Base-by-base conservation (phyloP, 352 stramenopile species). In the Phytophthora tubulina region DNA sequence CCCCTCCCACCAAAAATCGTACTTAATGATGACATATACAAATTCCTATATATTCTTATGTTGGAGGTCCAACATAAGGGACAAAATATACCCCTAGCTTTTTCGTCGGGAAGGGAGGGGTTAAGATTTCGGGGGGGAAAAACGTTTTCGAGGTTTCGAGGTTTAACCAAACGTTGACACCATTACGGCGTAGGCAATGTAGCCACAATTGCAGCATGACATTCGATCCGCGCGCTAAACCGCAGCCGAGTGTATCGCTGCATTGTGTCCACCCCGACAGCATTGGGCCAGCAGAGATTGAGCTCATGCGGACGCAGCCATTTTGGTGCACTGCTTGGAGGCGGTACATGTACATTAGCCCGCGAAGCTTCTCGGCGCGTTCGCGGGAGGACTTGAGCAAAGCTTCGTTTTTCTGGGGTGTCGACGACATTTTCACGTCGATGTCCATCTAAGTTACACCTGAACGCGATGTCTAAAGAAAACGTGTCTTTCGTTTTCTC, bases 1-100 rank as follows among this genome's bases (percentile, higher is more conserved):
- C 21, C 21, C 1, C 21, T 27, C 21, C 21, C 21, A 27, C 21
- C 56, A 46, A 61, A 56, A 55, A 38, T 42, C 41, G 33, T 4
- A n/a, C 35, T n/a, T 58, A 46, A 30, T 7, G 1, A 0, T 8
- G 3, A 4, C 4, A 4, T 3, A 70, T 70, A 70, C 63, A 55
- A 70, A 59, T 39, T 48, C n/a, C 27, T 54, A 63, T 58, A 63
- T 54, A 52, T 46, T 56, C 2, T 59, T 58, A 70, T 63, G 53
- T 70, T 52, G 33, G 9, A 58, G 14, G 2, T 69, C 17, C 41
- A 69, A 69, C 61, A 69, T 62, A 69, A 56, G 51, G 45, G 15
- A 50, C 32, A 70, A 63, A 58, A 63, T 54, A 38, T 63, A 70
- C 63, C 35, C 53, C 45, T 7, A 21, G 35, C 10, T 51, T 63